phyloP scores from a whole-genome alignment of 495 filamentous ascomycete species.

The Hypoxylon subgilvum region DNA sequence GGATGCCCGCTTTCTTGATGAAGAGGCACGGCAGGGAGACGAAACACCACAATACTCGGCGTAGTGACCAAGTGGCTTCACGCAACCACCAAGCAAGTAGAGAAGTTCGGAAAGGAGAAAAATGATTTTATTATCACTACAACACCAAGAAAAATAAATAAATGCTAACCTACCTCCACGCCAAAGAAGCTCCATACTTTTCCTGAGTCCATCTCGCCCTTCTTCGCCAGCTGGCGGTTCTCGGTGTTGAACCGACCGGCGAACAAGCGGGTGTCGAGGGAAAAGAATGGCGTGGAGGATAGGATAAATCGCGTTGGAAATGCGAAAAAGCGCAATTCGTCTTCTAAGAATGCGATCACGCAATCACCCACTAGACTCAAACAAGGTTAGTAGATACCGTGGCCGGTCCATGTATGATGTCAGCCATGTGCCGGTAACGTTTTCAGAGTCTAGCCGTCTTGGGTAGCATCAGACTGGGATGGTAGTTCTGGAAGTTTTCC shows the following conservation, averaged over 20 bases:
- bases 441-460: no score
- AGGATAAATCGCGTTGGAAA: constrained; percentile 28
- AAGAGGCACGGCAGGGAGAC: neutral
- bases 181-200: constrained; percentile 36
- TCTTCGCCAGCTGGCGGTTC: constrained; percentile 29
- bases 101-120: constrained; percentile 6
- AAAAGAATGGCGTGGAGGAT: constrained; percentile 22
- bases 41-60: constrained; percentile 8
- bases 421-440: no score
- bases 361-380: constrained; percentile 17
- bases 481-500: no score
- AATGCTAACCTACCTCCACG: constrained; percentile 34
- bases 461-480: no score
- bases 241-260: constrained; percentile 32
- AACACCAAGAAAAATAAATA: constrained; percentile 7
- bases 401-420: no score
- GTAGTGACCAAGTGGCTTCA: constrained; percentile 14
- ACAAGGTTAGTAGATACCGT: constrained; percentile 15
- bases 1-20: neutral
- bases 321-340: constrained; percentile 30
- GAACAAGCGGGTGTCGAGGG: constrained; percentile 31
- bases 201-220: constrained; percentile 24
- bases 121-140: constrained; percentile 10
- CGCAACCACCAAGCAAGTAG: constrained; percentile 18
- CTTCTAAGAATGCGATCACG: constrained; percentile 34